Conservation (phyloP, 108 stramenopile genomes). For the Epithemia pelagica region DNA sequence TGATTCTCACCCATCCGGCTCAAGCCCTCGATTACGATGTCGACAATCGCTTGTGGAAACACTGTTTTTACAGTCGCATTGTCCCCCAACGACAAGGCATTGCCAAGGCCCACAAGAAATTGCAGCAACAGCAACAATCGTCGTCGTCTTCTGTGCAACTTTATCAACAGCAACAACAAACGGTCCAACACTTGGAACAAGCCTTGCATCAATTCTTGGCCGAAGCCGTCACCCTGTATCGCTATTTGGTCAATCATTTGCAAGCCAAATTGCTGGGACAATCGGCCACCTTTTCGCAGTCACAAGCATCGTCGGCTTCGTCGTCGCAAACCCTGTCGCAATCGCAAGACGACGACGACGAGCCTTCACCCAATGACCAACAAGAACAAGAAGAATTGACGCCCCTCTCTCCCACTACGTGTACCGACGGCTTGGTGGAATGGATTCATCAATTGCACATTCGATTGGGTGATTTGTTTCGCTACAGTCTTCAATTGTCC, state of each 20-base stretch:
- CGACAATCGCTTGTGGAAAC: slow-evolving; percentile 55
- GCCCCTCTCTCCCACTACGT: not conserved
- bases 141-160: not conserved
- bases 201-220: slow-evolving; percentile 39
- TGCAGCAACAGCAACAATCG: not conserved
- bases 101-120: slow-evolving; percentile 23
- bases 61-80: slow-evolving; percentile 72
- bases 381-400: not conserved
- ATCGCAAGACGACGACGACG: not conserved
- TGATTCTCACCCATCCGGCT: slow-evolving; percentile 48
- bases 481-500: slow-evolving; percentile 40
- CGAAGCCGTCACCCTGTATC: slow-evolving; percentile 62
- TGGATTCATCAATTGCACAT: slow-evolving; percentile 48
- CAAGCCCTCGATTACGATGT: slow-evolving; percentile 36
- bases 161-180: no score
- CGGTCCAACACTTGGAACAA: no score
- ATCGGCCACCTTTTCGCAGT: slow-evolving; percentile 11
- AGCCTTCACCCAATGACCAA: not conserved
- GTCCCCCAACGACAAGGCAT: slow-evolving; percentile 27
- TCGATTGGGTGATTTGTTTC: slow-evolving; percentile 65
- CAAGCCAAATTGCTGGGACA: slow-evolving; percentile 24
- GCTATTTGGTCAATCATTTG: slow-evolving; percentile 53
- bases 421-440: slow-evolving; percentile 14
- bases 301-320: slow-evolving; percentile 3
- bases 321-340: not conserved